phyloP scores from a whole-genome alignment of 257 asterid genomes.

The Solanum ossicruentum region DNA sequence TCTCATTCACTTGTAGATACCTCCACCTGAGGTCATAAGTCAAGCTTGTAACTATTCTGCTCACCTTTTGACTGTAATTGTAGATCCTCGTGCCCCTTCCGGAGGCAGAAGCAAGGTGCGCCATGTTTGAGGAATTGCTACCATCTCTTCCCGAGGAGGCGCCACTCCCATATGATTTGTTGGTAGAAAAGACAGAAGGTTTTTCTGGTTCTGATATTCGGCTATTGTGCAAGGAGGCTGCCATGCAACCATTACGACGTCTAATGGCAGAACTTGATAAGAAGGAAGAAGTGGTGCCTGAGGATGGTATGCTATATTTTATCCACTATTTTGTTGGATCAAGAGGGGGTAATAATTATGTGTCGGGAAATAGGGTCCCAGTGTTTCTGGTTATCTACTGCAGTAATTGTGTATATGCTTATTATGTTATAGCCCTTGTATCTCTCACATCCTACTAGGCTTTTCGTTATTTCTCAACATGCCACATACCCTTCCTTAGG shows the following conservation, averaged over 20 bases:
- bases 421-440: background rate
- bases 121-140: slow-evolving; percentile 76
- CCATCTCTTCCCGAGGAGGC: slow-evolving; percentile 36
- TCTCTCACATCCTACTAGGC: background rate
- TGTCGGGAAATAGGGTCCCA: background rate
- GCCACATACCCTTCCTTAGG: background rate
- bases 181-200: slow-evolving; percentile 64
- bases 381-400: background rate
- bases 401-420: background rate
- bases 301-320: slow-evolving; percentile 48
- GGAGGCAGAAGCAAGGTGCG: slow-evolving; percentile 84
- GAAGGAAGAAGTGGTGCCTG: slow-evolving; percentile 51
- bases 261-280: slow-evolving; percentile 70
- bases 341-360: background rate
- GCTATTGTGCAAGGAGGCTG: slow-evolving; percentile 90
- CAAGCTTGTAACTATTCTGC: background rate
- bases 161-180: slow-evolving; percentile 62
- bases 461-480: background rate
- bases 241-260: slow-evolving; percentile 92
- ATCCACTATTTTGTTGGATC: background rate
- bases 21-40: background rate
- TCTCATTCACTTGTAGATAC: background rate
- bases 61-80: background rate
- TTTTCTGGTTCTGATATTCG: slow-evolving; percentile 95
- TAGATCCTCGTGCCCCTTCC: slow-evolving; percentile 98